phyloP scores from a whole-genome alignment of 1,139 yeast species.

The Candida sp. region DNA sequence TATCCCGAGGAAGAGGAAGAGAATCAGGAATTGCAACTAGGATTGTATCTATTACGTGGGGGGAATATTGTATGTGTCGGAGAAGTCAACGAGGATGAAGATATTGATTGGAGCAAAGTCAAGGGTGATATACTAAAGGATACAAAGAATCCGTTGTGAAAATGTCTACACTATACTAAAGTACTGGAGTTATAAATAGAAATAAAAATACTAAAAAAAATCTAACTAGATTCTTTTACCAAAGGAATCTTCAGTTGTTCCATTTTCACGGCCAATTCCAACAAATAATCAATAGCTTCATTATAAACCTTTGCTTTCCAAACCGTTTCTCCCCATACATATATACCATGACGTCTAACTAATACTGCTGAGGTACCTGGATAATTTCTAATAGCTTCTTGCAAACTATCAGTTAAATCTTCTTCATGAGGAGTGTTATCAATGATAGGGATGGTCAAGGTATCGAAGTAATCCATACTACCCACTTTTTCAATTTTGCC shows the following conservation, averaged over 20 bases:
- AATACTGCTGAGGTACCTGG: constrained; percentile 84
- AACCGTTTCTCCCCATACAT: constrained; percentile 91
- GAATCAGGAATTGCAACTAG: constrained; percentile 49
- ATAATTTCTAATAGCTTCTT: constrained; percentile 58
- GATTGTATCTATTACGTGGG: constrained; percentile 73
- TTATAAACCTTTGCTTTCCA: constrained; percentile 93
- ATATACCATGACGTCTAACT: constrained; percentile 91
- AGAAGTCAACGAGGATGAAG: constrained; percentile 55
- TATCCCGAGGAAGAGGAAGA: constrained; percentile 45
- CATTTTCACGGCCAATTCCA: constrained; percentile 86
- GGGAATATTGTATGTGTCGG: constrained; percentile 81
- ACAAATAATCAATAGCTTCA: constrained; percentile 87
- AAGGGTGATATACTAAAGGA: constrained; percentile 33
- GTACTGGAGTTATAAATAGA: not conserved
- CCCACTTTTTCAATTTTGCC: constrained; percentile 61
- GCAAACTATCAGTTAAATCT: constrained; percentile 68
- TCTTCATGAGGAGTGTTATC: constrained; percentile 90
- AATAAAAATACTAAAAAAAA: not conserved
- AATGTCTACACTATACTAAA: not conserved
- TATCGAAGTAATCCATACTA: constrained; percentile 69
- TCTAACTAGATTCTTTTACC: constrained; percentile 19
- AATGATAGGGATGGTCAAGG: constrained; percentile 80
- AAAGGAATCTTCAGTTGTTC: constrained; percentile 54
- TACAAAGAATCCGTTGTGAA: constrained; percentile 37
- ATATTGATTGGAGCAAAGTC: constrained; percentile 58